phyloP scores from a whole-genome alignment of 192 early-diverging fungal genomes.

The Coemansia sp. region DNA sequence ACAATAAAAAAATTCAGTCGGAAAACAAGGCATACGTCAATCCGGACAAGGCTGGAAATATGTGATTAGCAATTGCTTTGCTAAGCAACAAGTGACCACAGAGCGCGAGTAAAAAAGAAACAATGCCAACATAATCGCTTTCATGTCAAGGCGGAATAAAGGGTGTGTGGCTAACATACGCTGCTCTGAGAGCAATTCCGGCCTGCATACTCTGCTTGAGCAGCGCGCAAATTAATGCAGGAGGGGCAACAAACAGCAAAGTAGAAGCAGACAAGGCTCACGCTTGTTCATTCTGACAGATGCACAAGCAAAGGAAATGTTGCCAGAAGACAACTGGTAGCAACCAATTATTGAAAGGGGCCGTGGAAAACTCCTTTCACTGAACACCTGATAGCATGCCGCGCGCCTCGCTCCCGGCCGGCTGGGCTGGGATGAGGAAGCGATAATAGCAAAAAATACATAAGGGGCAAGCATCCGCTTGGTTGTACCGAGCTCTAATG shows the following conservation, averaged over 20 bases:
- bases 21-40: conserved; percentile 47
- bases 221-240: conserved; percentile 1
- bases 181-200: conserved; percentile 1
- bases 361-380: neutral
- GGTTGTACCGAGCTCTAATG: conserved; percentile 6
- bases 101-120: neutral
- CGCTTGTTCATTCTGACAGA: neutral
- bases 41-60: neutral
- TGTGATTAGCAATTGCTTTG: conserved; percentile 9
- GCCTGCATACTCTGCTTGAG: neutral
- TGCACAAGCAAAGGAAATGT: neutral
- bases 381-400: neutral
- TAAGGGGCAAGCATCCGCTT: neutral
- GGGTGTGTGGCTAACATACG: neutral
- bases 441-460: neutral
- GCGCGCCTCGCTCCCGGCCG: conserved; percentile 4
- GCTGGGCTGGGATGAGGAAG: neutral
- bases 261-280: neutral
- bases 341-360: neutral
- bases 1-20: conserved; percentile 7
- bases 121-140: neutral
- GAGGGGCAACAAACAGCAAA: neutral
- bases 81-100: neutral
- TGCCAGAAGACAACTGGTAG: neutral
- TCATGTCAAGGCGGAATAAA: neutral